Conservation (phyloP, 2,329 filamentous ascomycete genomes). For the Graphiopsis chlorocephala region DNA sequence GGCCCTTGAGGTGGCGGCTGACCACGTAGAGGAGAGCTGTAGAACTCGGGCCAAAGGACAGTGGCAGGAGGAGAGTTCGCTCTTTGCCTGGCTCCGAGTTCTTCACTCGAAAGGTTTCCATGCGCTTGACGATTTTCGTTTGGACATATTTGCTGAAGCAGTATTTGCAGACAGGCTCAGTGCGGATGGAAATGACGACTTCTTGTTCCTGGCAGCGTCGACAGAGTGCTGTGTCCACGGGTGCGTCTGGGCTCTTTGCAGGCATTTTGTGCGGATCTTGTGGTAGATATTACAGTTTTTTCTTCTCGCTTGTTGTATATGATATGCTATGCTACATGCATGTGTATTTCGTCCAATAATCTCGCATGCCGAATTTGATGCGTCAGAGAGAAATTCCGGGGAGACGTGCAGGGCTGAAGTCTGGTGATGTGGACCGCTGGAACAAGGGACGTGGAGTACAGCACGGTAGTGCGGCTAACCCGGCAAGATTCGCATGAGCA, state of each 20-base stretch:
- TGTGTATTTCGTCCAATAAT: neutral
- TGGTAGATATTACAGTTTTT: neutral
- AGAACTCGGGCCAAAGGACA: slow-evolving; percentile 83
- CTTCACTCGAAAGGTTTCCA: slow-evolving; percentile 61
- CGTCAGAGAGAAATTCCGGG: neutral
- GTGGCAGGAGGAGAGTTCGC: slow-evolving; percentile 66
- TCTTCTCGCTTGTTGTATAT: neutral
- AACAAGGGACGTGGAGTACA: neutral
- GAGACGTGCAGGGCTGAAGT: neutral
- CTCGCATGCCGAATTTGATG: neutral
- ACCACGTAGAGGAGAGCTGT: slow-evolving; percentile 73
- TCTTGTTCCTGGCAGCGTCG: slow-evolving; percentile 55
- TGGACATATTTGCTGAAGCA: slow-evolving; percentile 79
- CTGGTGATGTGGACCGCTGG: too few relatives aligned
- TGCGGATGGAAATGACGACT: slow-evolving; percentile 54
- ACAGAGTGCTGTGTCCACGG: slow-evolving; percentile 42
- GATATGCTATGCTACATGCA: neutral
- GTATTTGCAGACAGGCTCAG: slow-evolving; percentile 59
- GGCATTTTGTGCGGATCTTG: neutral
- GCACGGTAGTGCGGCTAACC: neutral
- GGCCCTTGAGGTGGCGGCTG: slow-evolving; percentile 64
- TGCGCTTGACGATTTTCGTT: slow-evolving; percentile 76
- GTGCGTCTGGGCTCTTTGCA: neutral
- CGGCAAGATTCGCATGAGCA: neutral
- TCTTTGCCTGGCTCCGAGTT: slow-evolving; percentile 44